Base-by-base conservation (phyloP, 1,139 yeast species). In the Lodderomyces beijingensis region DNA sequence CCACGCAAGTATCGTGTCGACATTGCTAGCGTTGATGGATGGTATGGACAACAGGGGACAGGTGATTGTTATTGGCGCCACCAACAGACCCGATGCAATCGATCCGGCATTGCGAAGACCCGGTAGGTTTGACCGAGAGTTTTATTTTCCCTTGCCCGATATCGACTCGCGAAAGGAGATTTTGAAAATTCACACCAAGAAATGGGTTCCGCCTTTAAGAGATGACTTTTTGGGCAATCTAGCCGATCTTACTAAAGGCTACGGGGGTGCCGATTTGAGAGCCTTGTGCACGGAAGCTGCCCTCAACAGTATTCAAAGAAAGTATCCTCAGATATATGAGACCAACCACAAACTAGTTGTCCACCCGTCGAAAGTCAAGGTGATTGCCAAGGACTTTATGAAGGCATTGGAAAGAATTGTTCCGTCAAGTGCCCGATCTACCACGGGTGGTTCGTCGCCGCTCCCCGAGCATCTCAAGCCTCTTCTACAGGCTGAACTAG, bases 21-120 rank as follows among this genome's bases (percentile, higher is more conserved):
- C 98, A 0, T 63, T 91, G 46, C 71, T 91, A 43, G 97, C 98
- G 0, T 63, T 91, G 34, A 91, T 93, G 98, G 99, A 93, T 57
- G 99, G 99, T 50, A 93, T 93, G 98, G 98, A 91, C 54, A 86
- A 86, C 45, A 60, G 81, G 49, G 98, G 98, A 4, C 98, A 93
- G 54, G 97, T 93, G 13, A 89, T 93, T 41, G 96, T 93, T 2
- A 88, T 93, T 47, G 98, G 98, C 37, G 98, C 98, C 1, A 93
- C 99, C 0, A 93, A 93, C 59, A 70, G 99, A 47, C 99, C 98
- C 0, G 98, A 93, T 57, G 86, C 97, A 0, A 83, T 93, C 12
- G 99, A 93, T 59, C 96, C 98, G 0, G 98, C 98, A 0, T 68
- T 93, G 40, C 75, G 99, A 55, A 75, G 99, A 48, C 98, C 98